Base-by-base conservation (phyloP, 1,284 basidiomycete species). In the Tranzscheliella williamsii region DNA sequence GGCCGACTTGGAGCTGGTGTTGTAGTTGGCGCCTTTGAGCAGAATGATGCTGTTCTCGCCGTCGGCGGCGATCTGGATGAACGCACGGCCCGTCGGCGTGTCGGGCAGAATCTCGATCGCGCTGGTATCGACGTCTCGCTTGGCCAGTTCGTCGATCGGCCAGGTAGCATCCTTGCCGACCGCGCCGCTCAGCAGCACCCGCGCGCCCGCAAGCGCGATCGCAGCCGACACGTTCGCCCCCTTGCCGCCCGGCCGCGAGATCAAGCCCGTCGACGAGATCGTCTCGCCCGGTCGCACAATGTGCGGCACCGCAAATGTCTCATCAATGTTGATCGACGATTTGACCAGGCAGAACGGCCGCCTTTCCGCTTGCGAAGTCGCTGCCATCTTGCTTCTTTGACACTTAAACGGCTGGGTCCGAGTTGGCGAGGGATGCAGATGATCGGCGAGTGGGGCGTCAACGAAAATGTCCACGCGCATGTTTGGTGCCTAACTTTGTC, bases 1-100 rank as follows among this genome's bases (percentile, higher is more conserved):
- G 2, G 45, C 39, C 11, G 58, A 48, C 23, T 36, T 42, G 20
- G 33, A 41, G 18, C 51, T 46, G 5, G 44, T 54, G 24, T 55
- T 46, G 40, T 52, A 72, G 44, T 77, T 77, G 40, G 73, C 75
- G 0, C 75, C 75, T 23, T 70, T 66, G 18, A 75, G 50, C 8
- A 77, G 57, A 4, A 77, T 71, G 42, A 77, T 77, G 26, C 58
- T 63, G 52, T 77, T 77, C 46, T 77, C 75, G 7, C 75, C 75
- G 43, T 75, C 72, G 24, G 54, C 53, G 12, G 55, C 57, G 30
- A 76, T 70, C 49, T 77, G 75, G 39, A 77, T 77, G 36, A 76
- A 72, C 4, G 75, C 75, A 20, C 73, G 47, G 5, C 75, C 75
- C 9, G 75, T 76, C 3, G 69, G 67, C 7, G 36, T 41, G 16